These are phyloP conservation scores for Metarhizium guizhouense DNA, from an alignment of 2,329 filamentous ascomycete species.

Conservation along the genomic window DNA sequence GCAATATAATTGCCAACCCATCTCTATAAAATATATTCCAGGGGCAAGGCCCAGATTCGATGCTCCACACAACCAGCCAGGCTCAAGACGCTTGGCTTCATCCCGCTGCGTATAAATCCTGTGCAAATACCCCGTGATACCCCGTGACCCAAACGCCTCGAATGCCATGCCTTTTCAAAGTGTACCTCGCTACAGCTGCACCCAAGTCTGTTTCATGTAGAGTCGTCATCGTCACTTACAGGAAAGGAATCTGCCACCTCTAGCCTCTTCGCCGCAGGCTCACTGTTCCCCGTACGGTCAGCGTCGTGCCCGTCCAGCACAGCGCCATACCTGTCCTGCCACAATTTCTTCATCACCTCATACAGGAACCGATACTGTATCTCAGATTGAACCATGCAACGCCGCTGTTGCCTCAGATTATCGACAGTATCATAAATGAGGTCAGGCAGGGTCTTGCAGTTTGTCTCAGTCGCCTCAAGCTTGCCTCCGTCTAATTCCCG, in stretches of 20 bases:
- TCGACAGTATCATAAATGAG: slow-evolving; percentile 74
- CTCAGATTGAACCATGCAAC: slow-evolving; percentile 92
- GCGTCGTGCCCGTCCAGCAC: slow-evolving; percentile 20
- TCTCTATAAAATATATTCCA: too few relatives aligned
- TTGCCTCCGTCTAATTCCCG: slow-evolving; percentile 70
- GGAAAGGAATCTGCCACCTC: slow-evolving; percentile 39
- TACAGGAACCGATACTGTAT: slow-evolving; percentile 83
- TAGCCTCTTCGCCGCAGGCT: slow-evolving; percentile 44
- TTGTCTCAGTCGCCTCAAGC: slow-evolving; percentile 39
- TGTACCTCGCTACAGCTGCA: slow-evolving; percentile 4
- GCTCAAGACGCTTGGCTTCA: not conserved
- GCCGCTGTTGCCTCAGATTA: slow-evolving; percentile 72
- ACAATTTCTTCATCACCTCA: slow-evolving; percentile 68
- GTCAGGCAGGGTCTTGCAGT: slow-evolving; percentile 36
- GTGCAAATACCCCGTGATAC: slow-evolving; percentile 5
- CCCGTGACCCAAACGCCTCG: slow-evolving; percentile 2
- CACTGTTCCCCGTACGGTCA: slow-evolving; percentile 26
- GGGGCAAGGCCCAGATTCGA: not conserved
- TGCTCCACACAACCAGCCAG: not conserved
- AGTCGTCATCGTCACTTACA: not conserved
- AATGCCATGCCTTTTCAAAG: slow-evolving; percentile 2
- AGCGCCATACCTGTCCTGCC: slow-evolving; percentile 54
- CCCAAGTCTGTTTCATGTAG: not conserved
- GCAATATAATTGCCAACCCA: too few relatives aligned
- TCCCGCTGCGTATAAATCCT: not conserved